phyloP scores from a whole-genome alignment of 495 filamentous ascomycete species.

The Haplographium delicatum region DNA sequence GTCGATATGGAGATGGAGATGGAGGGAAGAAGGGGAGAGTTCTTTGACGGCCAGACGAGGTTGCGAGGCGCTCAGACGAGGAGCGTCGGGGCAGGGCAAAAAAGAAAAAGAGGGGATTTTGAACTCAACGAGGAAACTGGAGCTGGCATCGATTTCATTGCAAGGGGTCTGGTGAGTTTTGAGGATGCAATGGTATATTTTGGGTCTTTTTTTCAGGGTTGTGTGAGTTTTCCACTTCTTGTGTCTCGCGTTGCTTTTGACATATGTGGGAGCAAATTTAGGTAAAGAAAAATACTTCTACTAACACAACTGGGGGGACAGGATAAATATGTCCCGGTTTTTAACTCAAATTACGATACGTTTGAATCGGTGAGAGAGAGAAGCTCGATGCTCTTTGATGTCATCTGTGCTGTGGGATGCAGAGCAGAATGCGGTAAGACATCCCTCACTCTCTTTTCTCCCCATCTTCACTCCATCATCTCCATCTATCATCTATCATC shows the following conservation, averaged over 20 bases:
- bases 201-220: constrained; percentile 40
- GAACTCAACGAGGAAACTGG: constrained; percentile 6
- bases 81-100: background rate
- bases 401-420: constrained; percentile 45
- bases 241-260: no score
- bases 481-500: background rate
- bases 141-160: constrained; percentile 8
- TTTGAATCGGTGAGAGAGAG: constrained; percentile 36
- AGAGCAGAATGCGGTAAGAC: constrained; percentile 32
- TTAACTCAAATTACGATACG: constrained; percentile 38
- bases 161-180: constrained; percentile 10
- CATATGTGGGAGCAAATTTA: no score
- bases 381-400: constrained; percentile 41
- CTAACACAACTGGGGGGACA: background rate
- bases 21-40: no score
- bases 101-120: constrained; percentile 15
- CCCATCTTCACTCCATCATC: background rate
- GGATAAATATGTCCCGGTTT: constrained; percentile 43
- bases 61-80: background rate
- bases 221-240: constrained; percentile 23
- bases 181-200: constrained; percentile 16
- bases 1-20: no score
- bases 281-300: background rate
- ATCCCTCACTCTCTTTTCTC: no score
- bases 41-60: no score